These are phyloP conservation scores for Exophiala alcalophila DNA, from an alignment of 2,329 filamentous ascomycete species.

Conservation along the genomic window DNA sequence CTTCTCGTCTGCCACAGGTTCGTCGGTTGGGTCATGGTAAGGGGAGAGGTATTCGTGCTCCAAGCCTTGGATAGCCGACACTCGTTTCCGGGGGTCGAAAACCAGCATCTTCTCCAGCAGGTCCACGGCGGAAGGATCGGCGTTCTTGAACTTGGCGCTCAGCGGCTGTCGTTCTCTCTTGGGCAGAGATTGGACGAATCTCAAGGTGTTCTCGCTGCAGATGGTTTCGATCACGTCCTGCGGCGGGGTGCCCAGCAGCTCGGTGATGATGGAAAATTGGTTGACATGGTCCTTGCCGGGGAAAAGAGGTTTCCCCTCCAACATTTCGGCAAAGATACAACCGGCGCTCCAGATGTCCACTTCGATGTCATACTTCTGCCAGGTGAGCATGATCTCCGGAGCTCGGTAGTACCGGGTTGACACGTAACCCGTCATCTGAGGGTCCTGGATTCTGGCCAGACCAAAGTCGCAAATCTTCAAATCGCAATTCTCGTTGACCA, in stretches of 20 bases:
- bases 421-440: slow-evolving; percentile 99
- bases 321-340: slow-evolving; percentile 99
- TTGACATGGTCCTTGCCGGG: slow-evolving; percentile 99
- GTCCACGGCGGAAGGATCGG: slow-evolving; percentile 87
- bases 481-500: slow-evolving; percentile 99
- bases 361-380: slow-evolving; percentile 99
- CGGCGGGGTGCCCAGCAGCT: slow-evolving; percentile 90
- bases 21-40: slow-evolving; percentile 96
- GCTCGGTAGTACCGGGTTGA: slow-evolving; percentile 98
- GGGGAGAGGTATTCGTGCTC: slow-evolving; percentile 90
- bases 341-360: slow-evolving; percentile 99
- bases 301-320: slow-evolving; percentile 96
- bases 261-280: slow-evolving; percentile 99
- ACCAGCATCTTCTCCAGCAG: slow-evolving; percentile 95
- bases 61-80: slow-evolving; percentile 81
- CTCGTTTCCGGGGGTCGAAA: slow-evolving; percentile 94
- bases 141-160: slow-evolving; percentile 88
- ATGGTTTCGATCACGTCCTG: slow-evolving; percentile 99
- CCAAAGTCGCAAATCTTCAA: slow-evolving; percentile 99
- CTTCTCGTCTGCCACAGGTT: slow-evolving; percentile 92
- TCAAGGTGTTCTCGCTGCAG: slow-evolving; percentile 94
- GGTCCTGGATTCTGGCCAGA: slow-evolving; percentile 93
- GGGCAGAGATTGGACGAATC: slow-evolving; percentile 95
- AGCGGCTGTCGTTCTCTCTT: slow-evolving; percentile 90
- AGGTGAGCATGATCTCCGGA: slow-evolving; percentile 99